Base-by-base conservation (phyloP, 768 basidiomycete species). In the Lactifluus subvellereus region DNA sequence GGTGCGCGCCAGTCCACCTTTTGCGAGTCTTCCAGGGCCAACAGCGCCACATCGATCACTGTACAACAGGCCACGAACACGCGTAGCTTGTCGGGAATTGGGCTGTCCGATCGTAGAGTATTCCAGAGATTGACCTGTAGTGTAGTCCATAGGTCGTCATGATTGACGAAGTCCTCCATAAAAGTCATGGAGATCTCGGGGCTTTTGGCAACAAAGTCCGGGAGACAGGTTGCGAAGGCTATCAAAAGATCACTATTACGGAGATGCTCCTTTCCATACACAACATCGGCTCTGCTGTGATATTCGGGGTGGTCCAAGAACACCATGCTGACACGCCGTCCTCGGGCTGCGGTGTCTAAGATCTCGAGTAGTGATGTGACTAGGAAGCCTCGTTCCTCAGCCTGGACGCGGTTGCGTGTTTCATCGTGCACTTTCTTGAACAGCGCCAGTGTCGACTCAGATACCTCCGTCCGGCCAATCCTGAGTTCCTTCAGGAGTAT, bases 191-290 rank as follows among this genome's bases (percentile, higher is more conserved):
- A 8, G 5, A 10, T 5, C 10, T 54, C 45, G 8, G 51, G 1
- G 4, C 14, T 33, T 14, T 42, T 40, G 7, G 52, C 33, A 6
- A 63, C 20, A n/a, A 48, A 63, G 1, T 22, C 47, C 1, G 62
- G 57, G 45, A 63, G 50, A 27, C 52, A 63, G 7, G 6, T 53
- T 4, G 62, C 51, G 10, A 63, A 63, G 1, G 62, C 57, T 16
- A 40, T 14, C 1, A 63, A 22, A 22, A 63, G 37, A 7, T 59
- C 52, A 20, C 51, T 1, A 6, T 63, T 54, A 9, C 52, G 38
- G 18, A 63, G 49, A 11, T 63, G 52, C 1, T 59, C 62, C 30
- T 54, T 57, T n/a, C 57, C 52, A 14, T 59, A 63, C 16, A 63
- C 47, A 6, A 48, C 10, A 9, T 63, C 57, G 3, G 57, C 38